Evolutionary conservation across 768 basidiomycete species (phyloP), one percentile per base, ranked within the genome.

Genomic region (Panaeolus cyanescens): DNA sequence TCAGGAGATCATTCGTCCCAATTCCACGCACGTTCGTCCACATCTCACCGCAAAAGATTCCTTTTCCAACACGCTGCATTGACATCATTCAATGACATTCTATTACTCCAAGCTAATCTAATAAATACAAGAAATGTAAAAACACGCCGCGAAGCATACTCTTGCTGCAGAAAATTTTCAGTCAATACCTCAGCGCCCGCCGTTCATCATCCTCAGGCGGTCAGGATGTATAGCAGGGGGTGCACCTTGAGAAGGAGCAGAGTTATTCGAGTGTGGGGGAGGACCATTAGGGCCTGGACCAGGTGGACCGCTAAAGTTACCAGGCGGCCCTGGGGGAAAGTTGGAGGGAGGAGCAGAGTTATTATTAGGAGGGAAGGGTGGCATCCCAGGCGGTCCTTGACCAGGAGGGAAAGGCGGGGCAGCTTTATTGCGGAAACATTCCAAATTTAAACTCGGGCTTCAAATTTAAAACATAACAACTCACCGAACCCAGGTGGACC

Each of bases 151-250:
- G 4, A 50, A 50, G 30, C 4, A 1, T 50, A 25, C 3, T 50
- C 45, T 50, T 50, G 30, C 20, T 22, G 42, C n/a, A 15, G 22
- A 45, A 45, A 42, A 30, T 59, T 61, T 50, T 32, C 13, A 50
- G 7, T 6, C 37, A 22, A 34, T 33, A 34, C 59, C 50, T 64
- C 57, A 67, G 62, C 73, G 70, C 55, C 71, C 72, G 28, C 64
- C 53, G 56, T 73, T 82, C 88, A 94, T 86, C 92, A 94, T 93
- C 61, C 91, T 82, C 73, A 91, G 67, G 61, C 92, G 83, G 74
- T 94, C 92, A 9, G 92, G 92, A 71, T 94, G 92, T 65, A 94
- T 93, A n/a, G 80, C 85, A 40, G 89, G 87, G 19, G 83, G 82
- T 19, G 71, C 72, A 31, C 76, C 72, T 50, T 73, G 67, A n/a